Conservation (phyloP, 805 yeast species). For the Pichia eremophila region DNA sequence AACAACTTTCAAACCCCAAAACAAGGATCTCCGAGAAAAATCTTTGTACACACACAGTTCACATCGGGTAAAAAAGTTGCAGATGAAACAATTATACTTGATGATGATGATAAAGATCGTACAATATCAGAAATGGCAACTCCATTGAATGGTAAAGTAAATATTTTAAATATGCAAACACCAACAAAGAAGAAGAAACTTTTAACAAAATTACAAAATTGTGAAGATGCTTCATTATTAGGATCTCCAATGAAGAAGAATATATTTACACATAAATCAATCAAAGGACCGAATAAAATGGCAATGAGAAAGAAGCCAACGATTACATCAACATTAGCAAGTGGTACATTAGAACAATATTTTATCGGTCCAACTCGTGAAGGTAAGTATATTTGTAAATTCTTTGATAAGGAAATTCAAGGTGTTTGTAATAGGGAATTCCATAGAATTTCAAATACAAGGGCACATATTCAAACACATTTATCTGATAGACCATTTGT, state of each 20-base stretch:
- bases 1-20: slow-evolving; percentile 8
- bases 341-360: slow-evolving; percentile 79
- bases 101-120: slow-evolving; percentile 7
- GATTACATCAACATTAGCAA: slow-evolving; percentile 66
- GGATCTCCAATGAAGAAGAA: slow-evolving; percentile 29
- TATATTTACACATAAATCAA: slow-evolving; percentile 20
- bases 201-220: slow-evolving; percentile 24
- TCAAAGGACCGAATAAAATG: slow-evolving; percentile 32
- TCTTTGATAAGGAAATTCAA: slow-evolving; percentile 16
- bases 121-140: slow-evolving; percentile 14
- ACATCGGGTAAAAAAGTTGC: not conserved
- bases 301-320: slow-evolving; percentile 39
- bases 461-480: slow-evolving; percentile 96
- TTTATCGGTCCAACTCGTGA: slow-evolving; percentile 72
- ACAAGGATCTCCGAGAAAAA: slow-evolving; percentile 19
- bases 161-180: slow-evolving; percentile 16
- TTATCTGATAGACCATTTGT: slow-evolving; percentile 86
- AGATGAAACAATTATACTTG: slow-evolving; percentile 1
- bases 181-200: slow-evolving; percentile 23
- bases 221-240: slow-evolving; percentile 24
- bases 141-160: slow-evolving; percentile 21
- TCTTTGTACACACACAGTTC: not conserved
- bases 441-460: slow-evolving; percentile 79
- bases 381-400: slow-evolving; percentile 66
- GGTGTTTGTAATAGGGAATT: slow-evolving; percentile 75